These are phyloP conservation scores for Metschnikowia hibisci DNA, from an alignment of 805 yeast species.

Conservation along the genomic window DNA sequence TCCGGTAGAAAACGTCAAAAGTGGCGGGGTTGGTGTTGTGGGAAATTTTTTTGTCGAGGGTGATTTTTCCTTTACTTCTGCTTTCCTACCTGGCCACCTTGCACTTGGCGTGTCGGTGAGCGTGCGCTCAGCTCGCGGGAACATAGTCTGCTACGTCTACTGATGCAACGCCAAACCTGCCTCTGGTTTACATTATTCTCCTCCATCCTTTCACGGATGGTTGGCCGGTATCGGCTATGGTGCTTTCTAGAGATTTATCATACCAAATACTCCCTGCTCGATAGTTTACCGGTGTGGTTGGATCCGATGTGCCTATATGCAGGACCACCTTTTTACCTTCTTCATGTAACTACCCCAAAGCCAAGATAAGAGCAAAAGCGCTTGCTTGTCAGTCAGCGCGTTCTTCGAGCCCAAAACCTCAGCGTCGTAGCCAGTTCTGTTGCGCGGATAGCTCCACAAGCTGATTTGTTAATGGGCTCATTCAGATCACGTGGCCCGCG, in stretches of 20 bases:
- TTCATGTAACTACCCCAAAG: too few relatives aligned
- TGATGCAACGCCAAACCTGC: background rate
- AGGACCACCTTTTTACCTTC: too few relatives aligned
- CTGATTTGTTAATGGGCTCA: constrained; percentile 1
- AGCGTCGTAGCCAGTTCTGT: background rate
- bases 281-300: too few relatives aligned
- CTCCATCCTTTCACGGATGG: too few relatives aligned
- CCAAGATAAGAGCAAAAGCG: too few relatives aligned
- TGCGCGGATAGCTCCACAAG: background rate
- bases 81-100: constrained; percentile 14
- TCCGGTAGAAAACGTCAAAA: background rate
- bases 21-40: constrained; percentile 8
- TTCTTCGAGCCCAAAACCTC: too few relatives aligned
- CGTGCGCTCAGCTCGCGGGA: constrained; percentile 15
- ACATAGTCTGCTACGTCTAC: background rate
- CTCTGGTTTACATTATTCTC: too few relatives aligned
- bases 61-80: constrained; percentile 13
- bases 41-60: constrained; percentile 14
- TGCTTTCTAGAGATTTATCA: too few relatives aligned
- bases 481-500: constrained; percentile 1
- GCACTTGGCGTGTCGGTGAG: constrained; percentile 14
- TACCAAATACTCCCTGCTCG: too few relatives aligned
- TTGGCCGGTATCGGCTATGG: too few relatives aligned
- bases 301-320: too few relatives aligned
- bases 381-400: too few relatives aligned